phyloP scores from a whole-genome alignment of 306 rosid species.

The Mucuna pruriens region DNA sequence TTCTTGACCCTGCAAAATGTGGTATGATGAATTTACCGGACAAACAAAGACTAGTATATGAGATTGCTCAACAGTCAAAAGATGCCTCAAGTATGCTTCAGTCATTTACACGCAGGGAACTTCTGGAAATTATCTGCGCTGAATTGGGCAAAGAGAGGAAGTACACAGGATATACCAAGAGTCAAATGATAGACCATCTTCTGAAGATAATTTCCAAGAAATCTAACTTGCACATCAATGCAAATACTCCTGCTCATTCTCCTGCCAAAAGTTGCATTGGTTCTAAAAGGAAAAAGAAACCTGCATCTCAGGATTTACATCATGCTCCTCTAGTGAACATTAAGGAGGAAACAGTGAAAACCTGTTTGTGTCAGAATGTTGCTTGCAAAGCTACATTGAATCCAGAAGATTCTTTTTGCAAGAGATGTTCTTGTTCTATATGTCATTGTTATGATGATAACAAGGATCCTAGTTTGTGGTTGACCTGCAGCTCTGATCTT shows the following conservation, averaged over 20 bases:
- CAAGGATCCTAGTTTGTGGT: conserved; percentile 97
- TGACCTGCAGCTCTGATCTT: conserved; percentile 69
- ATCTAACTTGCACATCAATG: conserved; percentile 43
- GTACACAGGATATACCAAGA: conserved; percentile 82
- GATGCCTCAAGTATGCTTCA: conserved; percentile 73
- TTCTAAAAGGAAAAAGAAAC: conserved; percentile 63
- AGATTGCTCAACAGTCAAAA: conserved; percentile 66
- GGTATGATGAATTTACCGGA: conserved; percentile 68
- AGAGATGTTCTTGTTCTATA: conserved; percentile 92
- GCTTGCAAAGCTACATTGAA: conserved; percentile 79
- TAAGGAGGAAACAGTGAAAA: conserved; percentile 53
- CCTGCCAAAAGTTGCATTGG: conserved; percentile 51
- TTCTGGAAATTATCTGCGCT: conserved; percentile 80
- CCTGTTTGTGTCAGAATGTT: conserved; percentile 65
- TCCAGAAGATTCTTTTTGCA: conserved; percentile 75
- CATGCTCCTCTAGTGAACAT: conserved; percentile 40
- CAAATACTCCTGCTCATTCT: conserved; percentile 38
- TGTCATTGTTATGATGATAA: conserved; percentile 85
- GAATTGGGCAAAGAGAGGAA: conserved; percentile 93
- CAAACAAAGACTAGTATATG: conserved; percentile 69
- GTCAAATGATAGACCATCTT: conserved; percentile 77
- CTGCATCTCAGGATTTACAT: conserved; percentile 45
- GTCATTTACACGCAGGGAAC: conserved; percentile 80
- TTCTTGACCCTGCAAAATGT: conserved; percentile 65
- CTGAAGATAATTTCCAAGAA: conserved; percentile 69